Conservation (phyloP, 192 early-diverging fungal species). For the Coemansia sp. region DNA sequence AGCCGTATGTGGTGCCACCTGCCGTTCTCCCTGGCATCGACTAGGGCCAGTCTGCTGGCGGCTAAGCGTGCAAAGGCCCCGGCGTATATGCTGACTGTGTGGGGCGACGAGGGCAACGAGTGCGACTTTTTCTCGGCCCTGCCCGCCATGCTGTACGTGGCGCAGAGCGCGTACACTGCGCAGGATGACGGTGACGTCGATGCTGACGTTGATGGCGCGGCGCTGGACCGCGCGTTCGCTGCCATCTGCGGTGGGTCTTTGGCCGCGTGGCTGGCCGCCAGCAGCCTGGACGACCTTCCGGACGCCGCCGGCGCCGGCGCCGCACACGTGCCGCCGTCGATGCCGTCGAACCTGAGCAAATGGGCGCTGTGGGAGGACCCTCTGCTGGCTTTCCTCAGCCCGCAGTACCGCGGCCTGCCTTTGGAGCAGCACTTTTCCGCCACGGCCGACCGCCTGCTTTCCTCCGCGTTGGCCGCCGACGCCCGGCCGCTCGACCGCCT, state of each 20-base stretch:
- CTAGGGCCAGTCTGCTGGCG: slow-evolving; percentile 68
- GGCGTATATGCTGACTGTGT: slow-evolving; percentile 81
- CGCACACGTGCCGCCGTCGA: slow-evolving; percentile 54
- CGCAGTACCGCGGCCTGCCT: slow-evolving; percentile 69
- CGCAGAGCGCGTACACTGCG: slow-evolving; percentile 70
- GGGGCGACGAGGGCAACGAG: slow-evolving; percentile 93
- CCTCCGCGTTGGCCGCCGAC: slow-evolving; percentile 43
- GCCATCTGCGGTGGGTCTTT: slow-evolving; percentile 78
- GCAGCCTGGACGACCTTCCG: slow-evolving; percentile 56
- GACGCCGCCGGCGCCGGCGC: slow-evolving; percentile 28
- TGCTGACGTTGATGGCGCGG: slow-evolving; percentile 18
- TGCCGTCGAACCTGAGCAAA: slow-evolving; percentile 74
- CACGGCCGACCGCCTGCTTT: slow-evolving; percentile 54
- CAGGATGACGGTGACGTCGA: slow-evolving; percentile 56
- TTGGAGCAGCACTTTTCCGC: slow-evolving; percentile 65
- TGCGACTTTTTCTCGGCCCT: slow-evolving; percentile 81
- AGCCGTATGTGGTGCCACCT: slow-evolving; percentile 79
- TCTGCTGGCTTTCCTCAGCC: slow-evolving; percentile 70
- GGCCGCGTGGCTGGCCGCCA: slow-evolving; percentile 72
- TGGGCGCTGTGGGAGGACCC: slow-evolving; percentile 87
- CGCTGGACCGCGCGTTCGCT: slow-evolving; percentile 61
- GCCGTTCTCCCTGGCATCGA: slow-evolving; percentile 76
- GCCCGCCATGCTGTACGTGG: slow-evolving; percentile 75
- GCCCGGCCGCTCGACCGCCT: slow-evolving; percentile 65
- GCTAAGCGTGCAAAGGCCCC: slow-evolving; percentile 62